Evolutionary conservation across 2,329 filamentous ascomycete genomes (phyloP).

Genomic region (Rhytidhysteron rufulum): DNA sequence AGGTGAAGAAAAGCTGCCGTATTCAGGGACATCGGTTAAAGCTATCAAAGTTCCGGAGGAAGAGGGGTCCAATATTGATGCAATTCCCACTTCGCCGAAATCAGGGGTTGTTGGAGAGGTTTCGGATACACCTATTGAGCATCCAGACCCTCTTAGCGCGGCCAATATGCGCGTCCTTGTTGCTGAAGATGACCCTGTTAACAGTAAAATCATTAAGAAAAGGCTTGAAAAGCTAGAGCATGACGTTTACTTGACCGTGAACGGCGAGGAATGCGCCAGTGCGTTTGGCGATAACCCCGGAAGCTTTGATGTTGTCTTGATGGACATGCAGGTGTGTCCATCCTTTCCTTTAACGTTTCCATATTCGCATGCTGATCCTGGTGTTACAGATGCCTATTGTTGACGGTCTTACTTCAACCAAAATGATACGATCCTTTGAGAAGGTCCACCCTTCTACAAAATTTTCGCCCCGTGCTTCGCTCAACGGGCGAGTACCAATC

Average conservation of each 20-base stretch:
- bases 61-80: conserved; percentile 7
- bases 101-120: conserved; percentile 29
- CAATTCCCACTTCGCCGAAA: conserved; percentile 6
- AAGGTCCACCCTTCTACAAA: conserved; percentile 47
- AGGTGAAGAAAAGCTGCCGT: conserved; percentile 38
- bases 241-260: conserved; percentile 66
- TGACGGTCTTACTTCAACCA: conserved; percentile 75
- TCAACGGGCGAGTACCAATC: conserved; percentile 69
- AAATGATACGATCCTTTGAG: conserved; percentile 76
- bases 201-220: conserved; percentile 77
- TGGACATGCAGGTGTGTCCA: conserved; percentile 81
- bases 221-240: conserved; percentile 74
- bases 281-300: conserved; percentile 61
- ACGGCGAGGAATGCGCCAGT: conserved; percentile 78
- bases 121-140: conserved; percentile 13
- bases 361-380: no score
- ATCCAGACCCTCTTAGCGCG: conserved; percentile 15
- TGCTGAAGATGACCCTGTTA: conserved; percentile 85
- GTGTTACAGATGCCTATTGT: conserved; percentile 81
- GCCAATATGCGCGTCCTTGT: conserved; percentile 64
- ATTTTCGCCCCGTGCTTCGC: conserved; percentile 56
- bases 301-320: conserved; percentile 74
- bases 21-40: conserved; percentile 41
- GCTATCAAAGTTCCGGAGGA: conserved; percentile 48
- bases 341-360: no score